Evolutionary conservation across 805 yeast genomes (phyloP).

Genomic region (Cyberlindnera sargentensis): DNA sequence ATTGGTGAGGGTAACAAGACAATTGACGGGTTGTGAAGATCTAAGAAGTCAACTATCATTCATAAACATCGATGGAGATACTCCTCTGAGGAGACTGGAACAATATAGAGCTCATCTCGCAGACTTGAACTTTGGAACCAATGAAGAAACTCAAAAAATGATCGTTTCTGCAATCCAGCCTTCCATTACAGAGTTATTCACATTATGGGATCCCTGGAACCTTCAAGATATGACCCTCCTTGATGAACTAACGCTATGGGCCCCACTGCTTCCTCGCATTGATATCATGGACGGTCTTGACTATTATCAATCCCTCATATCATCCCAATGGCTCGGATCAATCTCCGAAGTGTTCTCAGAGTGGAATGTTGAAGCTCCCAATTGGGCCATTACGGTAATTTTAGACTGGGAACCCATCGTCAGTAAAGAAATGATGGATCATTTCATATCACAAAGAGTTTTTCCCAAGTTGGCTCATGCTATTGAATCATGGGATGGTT

Average conservation of each 20-base stretch:
- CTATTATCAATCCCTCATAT: constrained; percentile 30
- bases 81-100: not conserved
- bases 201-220: constrained; percentile 32
- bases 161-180: constrained; percentile 10
- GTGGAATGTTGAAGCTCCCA: constrained; percentile 36
- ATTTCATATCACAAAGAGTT: constrained; percentile 26
- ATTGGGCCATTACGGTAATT: constrained; percentile 31
- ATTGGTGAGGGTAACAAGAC: not conserved
- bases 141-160: not conserved
- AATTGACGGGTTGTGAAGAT: not conserved
- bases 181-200: constrained; percentile 14
- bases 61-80: not conserved
- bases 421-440: constrained; percentile 23
- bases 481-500: constrained; percentile 30
- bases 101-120: not conserved
- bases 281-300: constrained; percentile 9
- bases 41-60: not conserved
- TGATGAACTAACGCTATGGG: constrained; percentile 26
- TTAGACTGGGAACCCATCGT: constrained; percentile 36
- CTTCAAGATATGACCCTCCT: constrained; percentile 25
- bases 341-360: constrained; percentile 23
- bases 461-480: constrained; percentile 30
- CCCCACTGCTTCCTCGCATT: constrained; percentile 7
- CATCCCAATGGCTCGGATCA: constrained; percentile 30
- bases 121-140: not conserved